phyloP scores from a whole-genome alignment of 2,329 filamentous ascomycete species.

The Aureobasidium uvarum region DNA sequence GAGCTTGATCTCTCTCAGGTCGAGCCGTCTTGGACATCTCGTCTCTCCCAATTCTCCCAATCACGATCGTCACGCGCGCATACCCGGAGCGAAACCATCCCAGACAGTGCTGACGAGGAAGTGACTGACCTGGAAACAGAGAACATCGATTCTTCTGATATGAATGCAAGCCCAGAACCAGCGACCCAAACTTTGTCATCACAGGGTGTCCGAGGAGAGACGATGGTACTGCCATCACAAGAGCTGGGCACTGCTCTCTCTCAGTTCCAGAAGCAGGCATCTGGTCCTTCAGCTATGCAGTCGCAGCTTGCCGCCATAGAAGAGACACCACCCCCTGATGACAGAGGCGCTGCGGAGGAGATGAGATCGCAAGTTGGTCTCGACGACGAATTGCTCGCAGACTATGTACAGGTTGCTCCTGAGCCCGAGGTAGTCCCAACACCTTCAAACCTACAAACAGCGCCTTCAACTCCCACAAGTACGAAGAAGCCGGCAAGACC shows the following conservation, averaged over 20 bases:
- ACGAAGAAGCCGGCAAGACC: constrained; percentile 20
- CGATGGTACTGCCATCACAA: constrained; percentile 9
- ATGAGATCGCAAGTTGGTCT: not conserved
- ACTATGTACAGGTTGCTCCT: constrained; percentile 3
- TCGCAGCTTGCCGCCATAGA: not conserved
- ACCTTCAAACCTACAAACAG: not conserved
- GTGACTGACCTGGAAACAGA: not conserved
- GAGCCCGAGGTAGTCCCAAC: not conserved
- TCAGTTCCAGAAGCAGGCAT: not conserved
- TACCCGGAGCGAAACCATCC: constrained; percentile 25
- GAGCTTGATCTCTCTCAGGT: constrained; percentile 26
- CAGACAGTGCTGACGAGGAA: constrained; percentile 26
- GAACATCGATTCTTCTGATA: not conserved
- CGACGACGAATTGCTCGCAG: constrained; percentile 17
- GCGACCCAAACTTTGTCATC: not conserved
- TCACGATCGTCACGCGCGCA: constrained; percentile 10
- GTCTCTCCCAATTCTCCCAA: constrained; percentile 6
- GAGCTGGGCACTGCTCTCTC: constrained; percentile 18
- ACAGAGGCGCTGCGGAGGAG: constrained; percentile 27
- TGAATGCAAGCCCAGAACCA: not conserved
- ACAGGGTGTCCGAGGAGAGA: not conserved
- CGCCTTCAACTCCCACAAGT: not conserved
- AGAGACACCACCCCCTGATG: not conserved
- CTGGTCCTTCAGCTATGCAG: not conserved
- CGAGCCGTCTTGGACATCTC: constrained; percentile 18